Percentiles rank a stretch among this genome's conserved stretches.
These are phyloP conservation scores for Kalmusia sp. DNA, from an alignment of 2,329 filamentous ascomycete genomes.

Conservation along the genomic window DNA sequence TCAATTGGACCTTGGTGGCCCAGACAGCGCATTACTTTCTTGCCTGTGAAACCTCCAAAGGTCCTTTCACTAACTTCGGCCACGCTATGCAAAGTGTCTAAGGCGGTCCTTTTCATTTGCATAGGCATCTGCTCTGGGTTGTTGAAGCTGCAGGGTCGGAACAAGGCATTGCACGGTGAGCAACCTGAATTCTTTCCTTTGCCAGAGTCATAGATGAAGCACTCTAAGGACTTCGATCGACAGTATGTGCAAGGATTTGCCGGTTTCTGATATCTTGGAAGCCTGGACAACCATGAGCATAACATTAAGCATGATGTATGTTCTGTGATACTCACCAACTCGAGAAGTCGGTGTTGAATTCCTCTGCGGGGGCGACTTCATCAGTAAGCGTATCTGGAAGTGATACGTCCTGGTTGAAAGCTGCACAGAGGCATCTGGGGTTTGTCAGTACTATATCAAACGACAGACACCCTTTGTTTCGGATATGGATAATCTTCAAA, in stretches of 20 bases:
- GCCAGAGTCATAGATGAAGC: slow-evolving; percentile 52
- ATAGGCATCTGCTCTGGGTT: slow-evolving; percentile 40
- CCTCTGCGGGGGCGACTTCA: slow-evolving; percentile 14
- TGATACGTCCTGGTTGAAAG: slow-evolving; percentile 19
- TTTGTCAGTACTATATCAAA: slow-evolving; percentile 9
- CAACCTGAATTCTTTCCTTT: slow-evolving; percentile 50
- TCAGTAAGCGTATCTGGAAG: slow-evolving; percentile 14
- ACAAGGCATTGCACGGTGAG: slow-evolving; percentile 56
- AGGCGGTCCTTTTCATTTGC: slow-evolving; percentile 43
- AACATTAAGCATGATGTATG: no score
- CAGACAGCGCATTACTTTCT: slow-evolving; percentile 45
- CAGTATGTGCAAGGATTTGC: slow-evolving; percentile 57
- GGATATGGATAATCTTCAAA: no score
- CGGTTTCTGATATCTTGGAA: slow-evolving; percentile 56
- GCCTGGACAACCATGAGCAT: slow-evolving; percentile 20
- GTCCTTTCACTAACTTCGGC: slow-evolving; percentile 47
- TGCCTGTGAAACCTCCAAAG: slow-evolving; percentile 46
- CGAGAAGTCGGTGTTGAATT: slow-evolving; percentile 52
- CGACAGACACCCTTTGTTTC: neutral
- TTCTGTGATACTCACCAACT: slow-evolving; percentile 33
- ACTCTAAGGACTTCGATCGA: slow-evolving; percentile 53
- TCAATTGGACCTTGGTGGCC: slow-evolving; percentile 47
- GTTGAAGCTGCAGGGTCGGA: slow-evolving; percentile 57
- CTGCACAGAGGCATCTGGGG: slow-evolving; percentile 30
- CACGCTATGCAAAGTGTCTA: slow-evolving; percentile 57